Evolutionary conservation across 768 basidiomycete species (phyloP), one percentile per base, ranked within the genome.

Genomic region (Kwoniella sp.): DNA sequence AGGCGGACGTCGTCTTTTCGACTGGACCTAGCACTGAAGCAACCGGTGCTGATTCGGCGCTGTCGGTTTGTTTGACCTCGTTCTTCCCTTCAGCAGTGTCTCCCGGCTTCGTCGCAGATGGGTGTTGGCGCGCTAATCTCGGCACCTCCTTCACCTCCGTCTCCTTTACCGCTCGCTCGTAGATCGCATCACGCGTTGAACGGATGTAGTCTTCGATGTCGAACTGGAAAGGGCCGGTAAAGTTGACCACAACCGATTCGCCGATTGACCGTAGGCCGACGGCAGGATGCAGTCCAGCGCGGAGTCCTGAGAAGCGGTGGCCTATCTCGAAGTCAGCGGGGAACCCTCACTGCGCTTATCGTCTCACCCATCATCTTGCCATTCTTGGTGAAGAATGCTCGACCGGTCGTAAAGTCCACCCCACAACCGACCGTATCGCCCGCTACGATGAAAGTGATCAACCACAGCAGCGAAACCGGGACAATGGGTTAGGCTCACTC

Each of bases 371-470:
- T 50, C 15, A 71, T 57, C 23, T 77, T 73, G 11, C 89, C 88
- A 53, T 93, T 93, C 77, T 87, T 90, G 26, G 91, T 95, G 71
- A 85, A 95, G 75, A 96, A 95, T 0, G 83, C 84, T 49, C 80
- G 79, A 51, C 87, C 80, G 17, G 57, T 63, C 3, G 83, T 84
- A 67, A 90, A 95, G 74, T 96, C 89, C 53, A 98, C 80, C 1
- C 93, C 93, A 65, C 90, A 93, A 10, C 93, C 93, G 53, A 99
- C 80, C 22, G 85, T 76, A 70, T 99, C 93, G 7, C 86, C 87
- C 37, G 83, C 90, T 92, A 62, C 9, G 53, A 32, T 7, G 37
- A 8, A 22, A 4, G 19, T 20, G 4, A 38, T 17, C 19, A 53
- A 56, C 28, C 47, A n/a, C 6, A 50, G 42, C 25, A 27, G 31